Percentiles rank a stretch among this genome's conserved stretches.
Evolutionary conservation across 306 rosid species (phyloP).

Genomic region (Cajanus cajan): DNA sequence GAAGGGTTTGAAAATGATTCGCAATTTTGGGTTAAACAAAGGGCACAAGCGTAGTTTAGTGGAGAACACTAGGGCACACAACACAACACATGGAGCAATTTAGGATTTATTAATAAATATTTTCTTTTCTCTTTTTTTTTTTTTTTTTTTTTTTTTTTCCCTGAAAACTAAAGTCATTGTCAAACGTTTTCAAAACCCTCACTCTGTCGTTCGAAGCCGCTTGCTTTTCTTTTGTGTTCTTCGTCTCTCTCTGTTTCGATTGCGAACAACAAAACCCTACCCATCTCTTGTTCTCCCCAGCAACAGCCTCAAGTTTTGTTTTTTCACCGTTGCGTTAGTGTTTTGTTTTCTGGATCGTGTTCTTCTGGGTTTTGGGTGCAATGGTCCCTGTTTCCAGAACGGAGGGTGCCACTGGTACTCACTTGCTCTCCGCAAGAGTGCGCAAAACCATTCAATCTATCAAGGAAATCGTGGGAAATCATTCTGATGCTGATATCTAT

Average conservation of each 20-base stretch:
- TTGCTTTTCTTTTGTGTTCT: background rate
- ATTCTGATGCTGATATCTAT: conserved; percentile 92
- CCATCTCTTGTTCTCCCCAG: conserved; percentile 1
- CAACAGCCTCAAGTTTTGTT: conserved; percentile 36
- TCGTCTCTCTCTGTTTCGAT: conserved; percentile 9
- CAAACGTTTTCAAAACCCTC: conserved; percentile 50
- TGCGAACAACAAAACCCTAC: conserved; percentile 50
- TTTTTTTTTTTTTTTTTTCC: too few species aligned
- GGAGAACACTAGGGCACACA: background rate
- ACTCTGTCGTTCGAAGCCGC: conserved; percentile 35
- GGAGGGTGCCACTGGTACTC: conserved; percentile 71
- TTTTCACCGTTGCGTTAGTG: background rate
- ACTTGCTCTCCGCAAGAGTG: conserved; percentile 60
- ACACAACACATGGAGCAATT: background rate
- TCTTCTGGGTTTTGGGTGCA: conserved; percentile 20
- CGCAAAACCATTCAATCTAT: conserved; percentile 86
- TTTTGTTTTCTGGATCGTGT: conserved; percentile 13
- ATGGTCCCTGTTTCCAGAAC: conserved; percentile 70
- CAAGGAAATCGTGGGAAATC: conserved; percentile 81
- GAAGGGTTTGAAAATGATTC: background rate
- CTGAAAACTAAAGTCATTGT: conserved; percentile 26
- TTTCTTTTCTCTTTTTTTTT: background rate
- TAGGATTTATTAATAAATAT: background rate
- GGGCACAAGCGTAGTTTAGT: conserved; percentile 13
- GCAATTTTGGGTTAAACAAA: background rate